phyloP scores from a whole-genome alignment of 169 alveolate species.

The Perkinsus chesapeaki region DNA sequence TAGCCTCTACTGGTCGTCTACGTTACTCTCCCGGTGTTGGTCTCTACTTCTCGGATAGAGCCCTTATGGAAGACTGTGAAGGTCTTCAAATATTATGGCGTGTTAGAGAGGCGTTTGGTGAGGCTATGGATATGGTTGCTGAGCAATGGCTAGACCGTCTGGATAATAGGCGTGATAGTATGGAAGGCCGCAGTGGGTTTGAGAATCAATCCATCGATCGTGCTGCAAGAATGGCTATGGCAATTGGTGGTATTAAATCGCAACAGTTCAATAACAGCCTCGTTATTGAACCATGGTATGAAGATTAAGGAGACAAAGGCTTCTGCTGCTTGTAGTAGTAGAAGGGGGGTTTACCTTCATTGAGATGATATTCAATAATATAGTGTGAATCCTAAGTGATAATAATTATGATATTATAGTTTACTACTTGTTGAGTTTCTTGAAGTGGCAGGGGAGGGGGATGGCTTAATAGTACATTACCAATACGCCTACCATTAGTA shows the following conservation, averaged over 20 bases:
- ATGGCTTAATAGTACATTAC: too few species aligned
- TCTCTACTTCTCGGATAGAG: not conserved
- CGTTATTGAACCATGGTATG: not conserved
- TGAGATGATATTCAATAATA: not conserved
- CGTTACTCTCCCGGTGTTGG: not conserved
- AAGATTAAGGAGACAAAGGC: not conserved
- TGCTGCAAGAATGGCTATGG: not conserved
- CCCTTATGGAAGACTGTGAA: not conserved
- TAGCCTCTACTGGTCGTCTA: not conserved
- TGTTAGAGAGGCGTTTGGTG: not conserved
- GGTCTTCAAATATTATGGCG: not conserved
- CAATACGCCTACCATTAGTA: too few species aligned
- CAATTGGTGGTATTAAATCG: not conserved
- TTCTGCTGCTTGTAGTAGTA: not conserved
- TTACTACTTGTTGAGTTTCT: too few species aligned
- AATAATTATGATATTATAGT: too few species aligned
- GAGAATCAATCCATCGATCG: not conserved
- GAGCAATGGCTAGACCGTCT: not conserved
- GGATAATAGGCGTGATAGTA: not conserved
- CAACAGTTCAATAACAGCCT: not conserved
- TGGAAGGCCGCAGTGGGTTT: not conserved
- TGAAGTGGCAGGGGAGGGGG: too few species aligned
- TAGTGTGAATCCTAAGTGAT: too few species aligned
- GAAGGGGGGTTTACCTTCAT: not conserved
- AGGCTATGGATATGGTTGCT: not conserved